Evolutionary conservation across 2,329 filamentous ascomycete species (phyloP).

Genomic region (Clarireedia homoeocarpa): DNA sequence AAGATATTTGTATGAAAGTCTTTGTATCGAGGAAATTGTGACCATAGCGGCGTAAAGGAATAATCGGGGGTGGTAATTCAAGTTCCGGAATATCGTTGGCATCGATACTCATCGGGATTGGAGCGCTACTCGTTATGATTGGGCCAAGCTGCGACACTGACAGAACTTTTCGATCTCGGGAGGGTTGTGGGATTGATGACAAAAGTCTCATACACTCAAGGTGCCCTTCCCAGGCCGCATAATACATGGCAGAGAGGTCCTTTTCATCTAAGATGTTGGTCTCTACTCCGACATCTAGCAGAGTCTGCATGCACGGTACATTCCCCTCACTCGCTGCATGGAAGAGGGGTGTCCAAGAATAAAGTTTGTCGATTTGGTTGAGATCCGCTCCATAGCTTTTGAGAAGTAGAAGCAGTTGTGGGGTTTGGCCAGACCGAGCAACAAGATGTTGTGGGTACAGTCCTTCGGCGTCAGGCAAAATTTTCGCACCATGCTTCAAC

Average conservation of each 20-base stretch:
- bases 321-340: conserved; percentile 96
- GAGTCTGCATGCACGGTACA: conserved; percentile 73
- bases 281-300: conserved; percentile 73
- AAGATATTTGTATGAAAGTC: conserved; percentile 87
- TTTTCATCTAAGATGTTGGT: conserved; percentile 84
- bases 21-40: conserved; percentile 99
- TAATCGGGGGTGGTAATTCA: conserved; percentile 89
- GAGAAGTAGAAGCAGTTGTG: conserved; percentile 70
- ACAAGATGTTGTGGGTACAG: conserved; percentile 96
- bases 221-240: conserved; percentile 96
- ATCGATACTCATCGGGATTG: conserved; percentile 61
- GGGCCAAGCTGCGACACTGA: conserved; percentile 28
- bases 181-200: conserved; percentile 38
- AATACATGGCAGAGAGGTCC: conserved; percentile 89
- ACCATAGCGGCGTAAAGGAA: conserved; percentile 86
- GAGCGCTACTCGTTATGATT: conserved; percentile 29
- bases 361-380: conserved; percentile 88
- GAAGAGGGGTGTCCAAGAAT: conserved; percentile 94
- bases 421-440: conserved; percentile 76
- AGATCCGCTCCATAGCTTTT: conserved; percentile 83
- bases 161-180: conserved; percentile 14
- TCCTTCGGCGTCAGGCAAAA: conserved; percentile 92
- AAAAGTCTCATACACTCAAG: conserved; percentile 89
- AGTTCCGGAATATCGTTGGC: conserved; percentile 86
- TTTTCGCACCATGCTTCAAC: conserved; percentile 68